phyloP scores from a whole-genome alignment of 768 basidiomycete species.

The Podaxis pistillaris region DNA sequence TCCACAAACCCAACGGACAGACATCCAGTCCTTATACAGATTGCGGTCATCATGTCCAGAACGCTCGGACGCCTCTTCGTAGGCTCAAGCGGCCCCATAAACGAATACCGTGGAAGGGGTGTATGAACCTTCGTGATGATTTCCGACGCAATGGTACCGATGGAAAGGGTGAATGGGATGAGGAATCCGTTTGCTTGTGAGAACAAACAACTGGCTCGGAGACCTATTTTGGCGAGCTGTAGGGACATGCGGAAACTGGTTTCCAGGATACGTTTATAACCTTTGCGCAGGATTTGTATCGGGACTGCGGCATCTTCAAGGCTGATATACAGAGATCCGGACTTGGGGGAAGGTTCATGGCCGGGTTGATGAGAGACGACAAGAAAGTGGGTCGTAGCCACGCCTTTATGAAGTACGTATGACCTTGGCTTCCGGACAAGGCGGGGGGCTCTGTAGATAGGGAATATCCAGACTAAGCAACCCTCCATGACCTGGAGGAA shows the following conservation, averaged over 20 bases:
- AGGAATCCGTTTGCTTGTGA: not conserved
- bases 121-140: not conserved
- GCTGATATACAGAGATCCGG: not conserved
- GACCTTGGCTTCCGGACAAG: not conserved
- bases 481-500: not conserved
- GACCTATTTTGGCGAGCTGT: not conserved
- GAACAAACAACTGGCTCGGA: not conserved
- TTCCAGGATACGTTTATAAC: not conserved
- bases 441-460: not conserved
- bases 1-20: not conserved
- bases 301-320: slow-evolving; percentile 4
- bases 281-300: not conserved
- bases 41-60: not conserved
- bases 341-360: not conserved
- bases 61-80: not conserved
- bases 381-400: not conserved
- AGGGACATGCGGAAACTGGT: not conserved
- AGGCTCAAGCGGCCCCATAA: not conserved
- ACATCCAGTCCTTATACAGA: not conserved
- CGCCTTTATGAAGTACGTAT: slow-evolving; percentile 4
- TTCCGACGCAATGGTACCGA: not conserved
- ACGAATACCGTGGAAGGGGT: not conserved
- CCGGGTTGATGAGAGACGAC: not conserved
- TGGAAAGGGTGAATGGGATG: not conserved
- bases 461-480: not conserved